Conservation (phyloP, 345 rosid species). For the Tarenaya hassleriana region DNA sequence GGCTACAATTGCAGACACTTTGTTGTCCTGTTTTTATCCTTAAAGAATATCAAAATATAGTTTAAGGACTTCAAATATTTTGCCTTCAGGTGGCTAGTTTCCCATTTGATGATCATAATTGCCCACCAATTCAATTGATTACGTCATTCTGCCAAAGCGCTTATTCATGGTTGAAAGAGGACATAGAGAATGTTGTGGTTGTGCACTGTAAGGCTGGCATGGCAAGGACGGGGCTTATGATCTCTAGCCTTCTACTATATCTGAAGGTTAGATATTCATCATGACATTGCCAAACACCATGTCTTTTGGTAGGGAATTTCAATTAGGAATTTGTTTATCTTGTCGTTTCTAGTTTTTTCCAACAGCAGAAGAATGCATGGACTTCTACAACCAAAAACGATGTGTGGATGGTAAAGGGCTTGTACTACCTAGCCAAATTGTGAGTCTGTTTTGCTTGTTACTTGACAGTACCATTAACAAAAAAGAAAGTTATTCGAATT, state of each 20-base stretch:
- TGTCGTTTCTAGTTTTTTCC: conserved; percentile 60
- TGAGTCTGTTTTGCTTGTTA: conserved; percentile 30
- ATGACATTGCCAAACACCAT: conserved; percentile 10
- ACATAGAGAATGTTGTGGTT: conserved; percentile 86
- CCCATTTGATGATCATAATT: conserved; percentile 87
- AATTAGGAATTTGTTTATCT: conserved; percentile 7
- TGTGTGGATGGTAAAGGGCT: conserved; percentile 85
- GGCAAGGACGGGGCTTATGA: conserved; percentile 94
- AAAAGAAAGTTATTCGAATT: conserved; percentile 2
- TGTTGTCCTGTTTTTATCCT: background rate
- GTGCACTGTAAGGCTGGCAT: conserved; percentile 94
- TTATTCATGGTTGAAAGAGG: conserved; percentile 82
- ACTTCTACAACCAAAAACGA: conserved; percentile 80
- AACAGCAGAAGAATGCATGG: conserved; percentile 87
- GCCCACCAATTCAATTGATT: conserved; percentile 78
- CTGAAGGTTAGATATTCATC: conserved; percentile 41
- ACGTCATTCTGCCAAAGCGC: conserved; percentile 80
- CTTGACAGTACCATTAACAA: background rate
- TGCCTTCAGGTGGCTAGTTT: conserved; percentile 71
- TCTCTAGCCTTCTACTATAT: conserved; percentile 76
- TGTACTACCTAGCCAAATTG: conserved; percentile 85
- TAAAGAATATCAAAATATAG: background rate
- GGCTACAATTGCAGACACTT: background rate
- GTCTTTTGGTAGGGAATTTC: conserved; percentile 13
- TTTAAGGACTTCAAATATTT: background rate